These are phyloP conservation scores for Fusarium metavorans DNA, from an alignment of 2,329 filamentous ascomycete genomes.

Conservation along the genomic window DNA sequence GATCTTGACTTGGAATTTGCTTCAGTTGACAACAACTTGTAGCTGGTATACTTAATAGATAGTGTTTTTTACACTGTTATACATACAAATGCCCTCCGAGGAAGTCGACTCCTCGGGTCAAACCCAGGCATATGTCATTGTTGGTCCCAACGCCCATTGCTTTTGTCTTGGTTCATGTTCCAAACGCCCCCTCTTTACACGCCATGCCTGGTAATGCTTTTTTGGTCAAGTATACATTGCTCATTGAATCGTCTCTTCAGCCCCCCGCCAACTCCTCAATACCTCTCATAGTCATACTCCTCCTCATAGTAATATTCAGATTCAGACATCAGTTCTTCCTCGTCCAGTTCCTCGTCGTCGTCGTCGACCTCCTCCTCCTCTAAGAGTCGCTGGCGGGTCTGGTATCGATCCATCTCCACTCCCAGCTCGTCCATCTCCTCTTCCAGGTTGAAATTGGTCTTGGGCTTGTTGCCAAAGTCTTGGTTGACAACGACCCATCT, in stretches of 20 bases:
- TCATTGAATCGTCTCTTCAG: background rate
- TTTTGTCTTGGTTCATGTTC: background rate
- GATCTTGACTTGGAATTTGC: background rate
- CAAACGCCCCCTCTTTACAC: background rate
- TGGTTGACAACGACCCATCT: constrained; percentile 33
- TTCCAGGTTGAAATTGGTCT: background rate
- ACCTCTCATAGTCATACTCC: too few relatives aligned
- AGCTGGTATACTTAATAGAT: background rate
- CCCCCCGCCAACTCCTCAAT: background rate
- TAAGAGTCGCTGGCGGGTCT: background rate
- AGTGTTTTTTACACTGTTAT: background rate
- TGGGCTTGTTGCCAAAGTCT: background rate
- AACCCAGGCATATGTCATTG: background rate
- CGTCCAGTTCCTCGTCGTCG: background rate
- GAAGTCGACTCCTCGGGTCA: background rate
- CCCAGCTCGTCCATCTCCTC: background rate
- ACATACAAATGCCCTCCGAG: background rate
- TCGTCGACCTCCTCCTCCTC: background rate
- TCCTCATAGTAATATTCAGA: background rate
- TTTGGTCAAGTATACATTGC: background rate
- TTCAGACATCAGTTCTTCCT: background rate
- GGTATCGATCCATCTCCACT: background rate
- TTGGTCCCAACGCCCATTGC: background rate
- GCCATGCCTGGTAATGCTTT: background rate
- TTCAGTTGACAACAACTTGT: background rate